These are phyloP conservation scores for Colletotrichum camelliae DNA, from an alignment of 2,329 filamentous ascomycete genomes.

Conservation along the genomic window DNA sequence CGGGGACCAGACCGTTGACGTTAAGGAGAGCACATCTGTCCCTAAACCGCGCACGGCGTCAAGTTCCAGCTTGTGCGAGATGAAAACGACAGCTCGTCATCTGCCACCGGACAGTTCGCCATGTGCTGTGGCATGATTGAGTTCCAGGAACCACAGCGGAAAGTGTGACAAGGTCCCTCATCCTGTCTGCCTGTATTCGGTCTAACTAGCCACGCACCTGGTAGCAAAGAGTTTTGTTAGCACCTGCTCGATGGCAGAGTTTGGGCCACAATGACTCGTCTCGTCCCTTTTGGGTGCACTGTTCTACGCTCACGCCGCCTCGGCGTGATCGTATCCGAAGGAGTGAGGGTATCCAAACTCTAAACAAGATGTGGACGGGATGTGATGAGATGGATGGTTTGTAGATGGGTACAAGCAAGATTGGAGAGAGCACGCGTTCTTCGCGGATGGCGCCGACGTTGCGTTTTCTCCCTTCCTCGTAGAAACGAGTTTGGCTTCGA, in stretches of 20 bases:
- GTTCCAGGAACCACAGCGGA: constrained; percentile 2
- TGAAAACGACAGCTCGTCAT: constrained; percentile 5
- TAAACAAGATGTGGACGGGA: background rate
- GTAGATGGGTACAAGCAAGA: background rate
- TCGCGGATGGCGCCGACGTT: constrained; percentile 14
- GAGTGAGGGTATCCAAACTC: constrained; percentile 17
- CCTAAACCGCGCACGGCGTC: background rate
- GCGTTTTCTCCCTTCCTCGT: background rate
- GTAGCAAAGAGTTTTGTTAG: background rate
- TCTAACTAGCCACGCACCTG: background rate
- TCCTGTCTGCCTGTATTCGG: background rate
- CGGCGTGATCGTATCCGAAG: constrained; percentile 19
- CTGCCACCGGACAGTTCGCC: background rate
- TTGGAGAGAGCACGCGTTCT: constrained; percentile 11
- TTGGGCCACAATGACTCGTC: constrained; percentile 15
- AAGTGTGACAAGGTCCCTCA: background rate
- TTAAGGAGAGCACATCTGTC: background rate
- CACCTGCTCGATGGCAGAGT: background rate
- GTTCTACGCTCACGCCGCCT: constrained; percentile 14
- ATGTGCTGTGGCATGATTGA: background rate
- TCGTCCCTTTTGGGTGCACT: background rate
- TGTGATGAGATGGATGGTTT: background rate
- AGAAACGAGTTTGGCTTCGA: background rate
- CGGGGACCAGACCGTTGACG: background rate
- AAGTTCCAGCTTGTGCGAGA: constrained; percentile 4